Conservation (phyloP, 495 filamentous ascomycete species). For the Penicillium longicatenatum region DNA sequence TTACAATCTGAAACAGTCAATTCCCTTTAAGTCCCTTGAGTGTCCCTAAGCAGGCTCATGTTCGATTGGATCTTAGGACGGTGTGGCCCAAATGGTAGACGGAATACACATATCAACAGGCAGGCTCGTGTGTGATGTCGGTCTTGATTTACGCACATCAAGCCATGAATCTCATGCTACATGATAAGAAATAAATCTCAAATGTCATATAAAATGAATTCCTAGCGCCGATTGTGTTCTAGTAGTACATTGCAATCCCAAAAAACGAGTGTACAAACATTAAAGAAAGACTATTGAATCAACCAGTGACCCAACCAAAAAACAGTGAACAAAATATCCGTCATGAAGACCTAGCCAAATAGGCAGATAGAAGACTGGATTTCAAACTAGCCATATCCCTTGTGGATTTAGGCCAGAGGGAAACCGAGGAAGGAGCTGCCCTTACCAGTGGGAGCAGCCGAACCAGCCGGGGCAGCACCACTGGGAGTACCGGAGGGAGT, state of each 20-base stretch:
- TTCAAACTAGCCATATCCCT: background rate
- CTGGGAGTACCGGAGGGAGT: slow-evolving; percentile 9
- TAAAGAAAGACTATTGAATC: background rate
- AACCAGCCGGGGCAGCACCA: slow-evolving; percentile 3
- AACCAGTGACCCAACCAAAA: background rate
- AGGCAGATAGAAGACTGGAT: background rate
- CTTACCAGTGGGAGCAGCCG: background rate
- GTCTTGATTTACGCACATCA: too few relatives aligned
- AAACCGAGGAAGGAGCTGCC: slow-evolving; percentile 11
- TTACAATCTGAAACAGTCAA: too few relatives aligned
- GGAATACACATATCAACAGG: too few relatives aligned
- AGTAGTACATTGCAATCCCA: background rate
- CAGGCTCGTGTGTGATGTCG: too few relatives aligned
- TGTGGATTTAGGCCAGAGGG: slow-evolving; percentile 8
- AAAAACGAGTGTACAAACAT: background rate
- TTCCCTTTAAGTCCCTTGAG: too few relatives aligned
- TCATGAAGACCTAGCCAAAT: background rate
- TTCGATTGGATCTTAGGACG: too few relatives aligned
- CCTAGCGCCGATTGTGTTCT: background rate
- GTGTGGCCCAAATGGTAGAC: too few relatives aligned
- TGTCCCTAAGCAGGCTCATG: too few relatives aligned
- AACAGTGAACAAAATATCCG: background rate
- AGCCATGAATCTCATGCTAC: background rate
- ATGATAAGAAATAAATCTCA: background rate
- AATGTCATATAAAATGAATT: background rate